Evolutionary conservation across 2,329 filamentous ascomycete genomes (phyloP).

Genomic region (Rutstroemia sp.): DNA sequence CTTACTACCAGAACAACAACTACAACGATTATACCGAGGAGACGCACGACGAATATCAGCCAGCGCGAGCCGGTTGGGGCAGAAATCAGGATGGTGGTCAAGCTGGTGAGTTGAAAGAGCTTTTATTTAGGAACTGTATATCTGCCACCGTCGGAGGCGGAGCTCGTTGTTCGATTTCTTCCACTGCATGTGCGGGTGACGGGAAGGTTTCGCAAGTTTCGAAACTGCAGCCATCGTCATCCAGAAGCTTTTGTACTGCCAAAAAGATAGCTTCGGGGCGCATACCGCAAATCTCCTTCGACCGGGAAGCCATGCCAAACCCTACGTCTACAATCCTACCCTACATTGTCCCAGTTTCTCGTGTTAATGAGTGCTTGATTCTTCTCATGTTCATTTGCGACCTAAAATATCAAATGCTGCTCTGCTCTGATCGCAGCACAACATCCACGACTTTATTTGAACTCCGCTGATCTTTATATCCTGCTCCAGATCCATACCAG

Average conservation of each 20-base stretch:
- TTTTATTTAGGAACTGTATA: not conserved
- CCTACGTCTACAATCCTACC: not conserved
- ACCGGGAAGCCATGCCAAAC: not conserved
- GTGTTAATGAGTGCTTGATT: not conserved
- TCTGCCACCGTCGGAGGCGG: not conserved
- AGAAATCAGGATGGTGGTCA: not conserved
- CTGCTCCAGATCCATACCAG: not conserved
- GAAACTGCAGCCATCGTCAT: no score
- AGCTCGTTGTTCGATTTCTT: not conserved
- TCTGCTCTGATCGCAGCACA: not conserved
- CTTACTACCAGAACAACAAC: not conserved
- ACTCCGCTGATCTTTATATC: not conserved
- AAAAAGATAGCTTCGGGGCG: not conserved
- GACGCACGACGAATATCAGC: conserved; percentile 1
- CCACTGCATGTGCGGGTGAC: not conserved
- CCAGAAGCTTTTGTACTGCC: not conserved
- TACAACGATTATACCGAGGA: not conserved
- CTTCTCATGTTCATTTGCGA: not conserved
- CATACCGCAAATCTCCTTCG: not conserved
- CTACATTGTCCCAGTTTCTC: not conserved
- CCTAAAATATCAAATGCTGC: not conserved
- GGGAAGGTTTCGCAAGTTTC: no score
- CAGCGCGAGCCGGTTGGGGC: conserved; percentile 5
- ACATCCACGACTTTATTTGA: not conserved
- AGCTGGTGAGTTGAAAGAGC: not conserved